phyloP scores from a whole-genome alignment of 78 protist genomes.

The Dictyostelium firmibasis region DNA sequence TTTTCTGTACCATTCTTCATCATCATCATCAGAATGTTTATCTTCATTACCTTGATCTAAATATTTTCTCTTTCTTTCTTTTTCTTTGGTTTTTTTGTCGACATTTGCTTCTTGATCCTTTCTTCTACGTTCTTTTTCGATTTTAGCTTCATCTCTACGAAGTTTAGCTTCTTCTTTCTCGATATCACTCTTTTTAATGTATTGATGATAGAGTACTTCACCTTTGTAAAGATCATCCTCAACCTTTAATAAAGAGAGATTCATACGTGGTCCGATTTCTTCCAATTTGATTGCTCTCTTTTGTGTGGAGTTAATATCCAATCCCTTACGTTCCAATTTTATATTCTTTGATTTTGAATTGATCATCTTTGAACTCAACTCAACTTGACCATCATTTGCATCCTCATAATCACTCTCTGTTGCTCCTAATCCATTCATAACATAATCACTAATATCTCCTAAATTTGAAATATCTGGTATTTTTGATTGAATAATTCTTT shows the following conservation, averaged over 20 bases:
- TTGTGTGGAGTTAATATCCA: conserved; percentile 16
- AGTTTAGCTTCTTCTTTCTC: conserved; percentile 38
- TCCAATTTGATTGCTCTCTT: conserved; percentile 72
- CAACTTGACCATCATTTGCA: conserved; percentile 73
- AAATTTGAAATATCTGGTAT: conserved; percentile 52
- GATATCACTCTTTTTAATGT: not conserved
- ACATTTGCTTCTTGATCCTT: conserved; percentile 59
- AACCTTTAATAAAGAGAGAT: conserved; percentile 74
- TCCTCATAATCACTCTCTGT: conserved; percentile 82
- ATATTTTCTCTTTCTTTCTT: conserved; percentile 18
- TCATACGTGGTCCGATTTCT: conserved; percentile 93
- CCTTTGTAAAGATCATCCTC: conserved; percentile 89
- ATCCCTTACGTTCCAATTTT: conserved; percentile 17
- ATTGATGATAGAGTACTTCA: conserved; percentile 84
- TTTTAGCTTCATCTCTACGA: not conserved
- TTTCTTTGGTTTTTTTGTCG: conserved; percentile 29
- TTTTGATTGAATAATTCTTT: conserved; percentile 70
- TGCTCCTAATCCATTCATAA: conserved; percentile 40
- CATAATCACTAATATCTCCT: conserved; percentile 80
- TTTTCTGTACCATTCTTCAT: conserved; percentile 85
- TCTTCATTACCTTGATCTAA: conserved; percentile 21
- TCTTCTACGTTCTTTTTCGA: conserved; percentile 70
- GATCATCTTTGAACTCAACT: conserved; percentile 18
- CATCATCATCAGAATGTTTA: conserved; percentile 71
- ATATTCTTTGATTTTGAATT: not conserved